Percentiles rank a stretch among this genome's conserved stretches.
These are phyloP conservation scores for Elsinoe fawcettii DNA, from an alignment of 2,329 filamentous ascomycete species.

Conservation along the genomic window DNA sequence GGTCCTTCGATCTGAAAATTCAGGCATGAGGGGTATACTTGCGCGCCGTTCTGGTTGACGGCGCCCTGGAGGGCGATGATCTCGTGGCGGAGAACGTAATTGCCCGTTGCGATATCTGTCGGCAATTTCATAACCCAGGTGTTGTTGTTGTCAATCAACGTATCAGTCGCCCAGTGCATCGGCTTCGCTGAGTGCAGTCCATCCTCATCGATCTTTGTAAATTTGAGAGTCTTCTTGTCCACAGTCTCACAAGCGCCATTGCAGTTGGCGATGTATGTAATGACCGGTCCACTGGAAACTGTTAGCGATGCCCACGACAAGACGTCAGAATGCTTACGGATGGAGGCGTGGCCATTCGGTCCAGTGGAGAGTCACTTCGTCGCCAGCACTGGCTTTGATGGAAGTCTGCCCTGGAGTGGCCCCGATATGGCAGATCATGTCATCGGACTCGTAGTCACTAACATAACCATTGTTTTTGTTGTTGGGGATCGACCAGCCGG, in stretches of 20 bases:
- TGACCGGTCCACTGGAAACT: slow-evolving; percentile 53
- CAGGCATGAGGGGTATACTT: slow-evolving; percentile 44
- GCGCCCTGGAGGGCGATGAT: slow-evolving; percentile 53
- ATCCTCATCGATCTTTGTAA: slow-evolving; percentile 55
- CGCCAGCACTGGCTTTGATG: slow-evolving; percentile 52
- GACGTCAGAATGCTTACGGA: neutral
- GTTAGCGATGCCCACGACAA: neutral
- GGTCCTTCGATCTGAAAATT: slow-evolving; percentile 50
- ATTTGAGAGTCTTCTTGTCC: slow-evolving; percentile 48
- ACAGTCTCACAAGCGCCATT: slow-evolving; percentile 44
- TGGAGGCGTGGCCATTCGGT: slow-evolving; percentile 57
- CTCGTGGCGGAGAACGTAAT: slow-evolving; percentile 56
- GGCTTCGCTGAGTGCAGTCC: slow-evolving; percentile 43
- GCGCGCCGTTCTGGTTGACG: slow-evolving; percentile 36
- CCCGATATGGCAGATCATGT: slow-evolving; percentile 42
- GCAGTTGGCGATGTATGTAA: slow-evolving; percentile 57
- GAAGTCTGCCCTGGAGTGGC: slow-evolving; percentile 44
- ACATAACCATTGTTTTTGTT: slow-evolving; percentile 33
- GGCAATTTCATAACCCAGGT: slow-evolving; percentile 48
- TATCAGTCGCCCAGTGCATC: slow-evolving; percentile 48
- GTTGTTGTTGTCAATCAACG: slow-evolving; percentile 40
- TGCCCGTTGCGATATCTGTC: slow-evolving; percentile 44
- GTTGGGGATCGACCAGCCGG: slow-evolving; percentile 48
- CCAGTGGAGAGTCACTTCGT: slow-evolving; percentile 54
- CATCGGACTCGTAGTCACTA: slow-evolving; percentile 19